Base-by-base conservation (phyloP, 495 filamentous ascomycete species). In the Aspergillus leporis region DNA sequence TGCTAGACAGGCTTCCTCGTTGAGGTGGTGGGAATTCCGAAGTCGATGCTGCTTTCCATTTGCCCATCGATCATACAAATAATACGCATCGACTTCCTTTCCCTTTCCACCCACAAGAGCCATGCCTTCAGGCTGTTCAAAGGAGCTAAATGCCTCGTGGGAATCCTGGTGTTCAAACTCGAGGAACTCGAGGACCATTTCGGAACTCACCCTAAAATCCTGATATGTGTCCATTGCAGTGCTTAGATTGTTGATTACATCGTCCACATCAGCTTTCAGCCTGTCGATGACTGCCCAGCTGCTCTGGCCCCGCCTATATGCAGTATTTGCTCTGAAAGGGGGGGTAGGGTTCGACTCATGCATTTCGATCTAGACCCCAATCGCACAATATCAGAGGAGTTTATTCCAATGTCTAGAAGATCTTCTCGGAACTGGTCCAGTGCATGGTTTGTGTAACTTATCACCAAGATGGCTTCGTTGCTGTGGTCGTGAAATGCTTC, bases 341-440 rank as follows among this genome's bases (percentile, higher is more conserved):
- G 71, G 0, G 65, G 63, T 19, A 69, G 56, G 0, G 84, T 90
- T 49, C 75, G 61, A 0, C 59, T 8, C 0, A 81, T 86, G 38
- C 38, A 41, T 41, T 41, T 41, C 14, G 77, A 85, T 63, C 90
- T 91, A 0, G 78, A 75, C 0, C 91, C 91, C 0, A 95, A 71
- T 5, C 91, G 81, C 0, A 93, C 81, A 50, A 93, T 88, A 0
- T 60, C n/a, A 0, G 65, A 31, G 0, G 23, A 1, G 0, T 75
- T 67, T 12, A 94, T 87, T 0, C 86, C 88, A 18, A 84, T 82
- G 21, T 87, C 74, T 3, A 87, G 59, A 0, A 92, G 67, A 56
- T 92, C 87, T 60, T 89, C 86, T 0, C 90, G 68, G 51, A 91
- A 91, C 60, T 93, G 89, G 61, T 92, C 87, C 0, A 91, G 69